Conservation (phyloP, 225 moss, liverwort and hornwort species). For the Pleurozium schreberi region DNA sequence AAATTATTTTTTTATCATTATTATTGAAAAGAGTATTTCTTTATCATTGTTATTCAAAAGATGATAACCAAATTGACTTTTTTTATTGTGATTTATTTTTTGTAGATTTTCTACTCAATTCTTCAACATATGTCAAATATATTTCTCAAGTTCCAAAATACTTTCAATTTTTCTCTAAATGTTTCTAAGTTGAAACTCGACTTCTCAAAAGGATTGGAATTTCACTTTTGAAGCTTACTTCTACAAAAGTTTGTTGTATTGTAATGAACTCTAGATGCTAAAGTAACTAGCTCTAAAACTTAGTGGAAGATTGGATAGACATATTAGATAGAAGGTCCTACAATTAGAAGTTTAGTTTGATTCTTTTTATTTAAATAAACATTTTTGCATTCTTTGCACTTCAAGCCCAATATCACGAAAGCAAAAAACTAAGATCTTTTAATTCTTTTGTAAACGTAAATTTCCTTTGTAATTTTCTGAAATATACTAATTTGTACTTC, state of each 20-base stretch:
- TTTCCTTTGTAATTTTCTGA: neutral
- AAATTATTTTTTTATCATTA: neutral
- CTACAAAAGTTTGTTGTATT: rapidly evolving
- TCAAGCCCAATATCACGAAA: too few relatives aligned
- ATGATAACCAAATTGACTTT: neutral
- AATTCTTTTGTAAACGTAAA: neutral
- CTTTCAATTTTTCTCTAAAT: neutral
- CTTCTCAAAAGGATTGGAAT: rapidly evolving
- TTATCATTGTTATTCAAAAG: neutral
- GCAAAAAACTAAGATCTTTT: neutral
- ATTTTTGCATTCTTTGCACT: too few relatives aligned
- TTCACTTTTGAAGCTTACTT: neutral
- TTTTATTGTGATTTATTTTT: neutral
- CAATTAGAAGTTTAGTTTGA: neutral
- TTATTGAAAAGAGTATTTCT: neutral
- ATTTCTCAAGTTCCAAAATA: neutral
- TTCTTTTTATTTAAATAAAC: neutral
- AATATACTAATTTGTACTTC: neutral
- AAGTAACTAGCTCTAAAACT: rapidly evolving
- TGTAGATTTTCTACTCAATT: neutral
- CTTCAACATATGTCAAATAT: neutral
- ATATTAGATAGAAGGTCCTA: neutral
- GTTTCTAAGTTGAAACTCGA: neutral
- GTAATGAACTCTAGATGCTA: neutral
- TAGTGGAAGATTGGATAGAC: too few relatives aligned